Base-by-base conservation (phyloP, 768 basidiomycete species). In the Dictyophora rubrovolvata region DNA sequence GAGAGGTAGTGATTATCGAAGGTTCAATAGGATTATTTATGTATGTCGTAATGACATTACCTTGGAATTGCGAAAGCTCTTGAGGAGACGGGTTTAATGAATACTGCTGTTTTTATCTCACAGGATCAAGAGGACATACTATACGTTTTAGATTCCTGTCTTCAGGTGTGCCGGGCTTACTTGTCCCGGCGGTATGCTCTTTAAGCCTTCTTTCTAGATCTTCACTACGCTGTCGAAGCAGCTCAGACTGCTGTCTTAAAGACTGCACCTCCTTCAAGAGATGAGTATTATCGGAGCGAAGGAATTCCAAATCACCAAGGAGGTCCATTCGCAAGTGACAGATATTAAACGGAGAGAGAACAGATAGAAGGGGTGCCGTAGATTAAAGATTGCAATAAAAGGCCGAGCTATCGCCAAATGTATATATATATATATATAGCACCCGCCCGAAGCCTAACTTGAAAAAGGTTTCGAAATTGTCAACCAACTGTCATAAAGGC, bases 201-300 rank as follows among this genome's bases (percentile, higher is more conserved):
- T 42, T 42, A 28, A 56, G 55, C 18, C 49, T 56, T n/a, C 48
- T 56, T 23, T 56, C 55, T 22, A 56, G 28, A 20, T 56, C 55
- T 46, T 49, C 55, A 35, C 55, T 56, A 20, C 55, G 47, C 10
- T 33, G n/a, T 16, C 55, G 55, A 5, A 56, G 55, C 0, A 56
- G 23, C 14, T 46, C 46, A 16, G 55, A 56, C 33, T 56, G 55
- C 22, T 21, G 34, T 14, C 55, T 36, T 16, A 56, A n/a, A n/a
- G 55, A 48, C 23, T 47, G 47, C 46, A 56, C 55, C 48, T 56
- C 55, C 46, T 56, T 47, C 20, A 56, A 48, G 6, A 56, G 46
- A 47, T 47, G 42, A n/a, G 55, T 35, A 17, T 56, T 56, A 47
- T 56, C 55, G 11, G 22, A 22, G 22, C 55, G 21, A 1, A 56